Conservation (phyloP, 106 monocot species). For the Platanthera guangdongensis region DNA sequence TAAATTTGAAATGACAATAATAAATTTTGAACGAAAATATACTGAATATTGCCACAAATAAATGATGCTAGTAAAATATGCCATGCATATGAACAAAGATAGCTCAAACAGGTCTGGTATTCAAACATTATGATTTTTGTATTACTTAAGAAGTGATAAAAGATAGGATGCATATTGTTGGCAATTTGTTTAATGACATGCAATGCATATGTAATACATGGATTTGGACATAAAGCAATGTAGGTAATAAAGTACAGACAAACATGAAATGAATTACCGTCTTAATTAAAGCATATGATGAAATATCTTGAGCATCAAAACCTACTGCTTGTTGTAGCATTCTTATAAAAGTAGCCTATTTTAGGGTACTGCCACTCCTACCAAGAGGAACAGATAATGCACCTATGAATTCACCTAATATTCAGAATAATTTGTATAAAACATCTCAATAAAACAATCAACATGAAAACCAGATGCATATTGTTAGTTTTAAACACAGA, state of each 20-base stretch:
- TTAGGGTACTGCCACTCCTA: slow-evolving; percentile 38
- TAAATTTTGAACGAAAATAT: too few relatives aligned
- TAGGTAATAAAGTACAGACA: not conserved
- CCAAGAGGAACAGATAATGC: slow-evolving; percentile 74
- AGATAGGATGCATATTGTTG: not conserved
- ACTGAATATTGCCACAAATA: too few relatives aligned
- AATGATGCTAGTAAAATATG: too few relatives aligned
- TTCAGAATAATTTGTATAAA: not conserved
- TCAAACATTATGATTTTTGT: too few relatives aligned
- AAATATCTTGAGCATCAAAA: slow-evolving; percentile 28
- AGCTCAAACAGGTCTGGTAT: too few relatives aligned
- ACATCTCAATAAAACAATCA: not conserved
- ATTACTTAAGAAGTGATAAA: too few relatives aligned
- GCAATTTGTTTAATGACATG: not conserved
- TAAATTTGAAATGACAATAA: too few relatives aligned
- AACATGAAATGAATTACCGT: slow-evolving; percentile 36
- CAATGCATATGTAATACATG: not conserved
- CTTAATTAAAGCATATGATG: slow-evolving; percentile 43
- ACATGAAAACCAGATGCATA: not conserved
- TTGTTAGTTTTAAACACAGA: too few relatives aligned
- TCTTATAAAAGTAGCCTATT: slow-evolving; percentile 65
- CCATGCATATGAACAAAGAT: too few relatives aligned
- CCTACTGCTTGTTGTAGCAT: slow-evolving; percentile 48
- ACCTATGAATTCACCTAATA: slow-evolving; percentile 81
- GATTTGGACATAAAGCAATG: slow-evolving; percentile 1